Evolutionary conservation across 2,329 filamentous ascomycete genomes (phyloP), one percentile per base, ranked within the genome.

Genomic region (Diaporthe sp.): DNA sequence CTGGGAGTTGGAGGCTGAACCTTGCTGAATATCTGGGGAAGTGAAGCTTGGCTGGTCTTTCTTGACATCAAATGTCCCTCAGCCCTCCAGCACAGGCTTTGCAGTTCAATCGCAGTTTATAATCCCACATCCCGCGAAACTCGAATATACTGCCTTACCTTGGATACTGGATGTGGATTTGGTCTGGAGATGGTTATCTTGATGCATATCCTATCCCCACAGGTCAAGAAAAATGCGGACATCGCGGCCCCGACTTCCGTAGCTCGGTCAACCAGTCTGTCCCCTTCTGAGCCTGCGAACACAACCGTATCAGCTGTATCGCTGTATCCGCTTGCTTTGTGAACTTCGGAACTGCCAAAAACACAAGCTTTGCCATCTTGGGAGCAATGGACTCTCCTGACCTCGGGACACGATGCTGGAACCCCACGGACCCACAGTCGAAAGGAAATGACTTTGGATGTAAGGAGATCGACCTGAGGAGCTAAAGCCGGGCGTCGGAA

Each of bases 381-480:
- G 17, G 44, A 51, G 44, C 44, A 53, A 15, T 51, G 44, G 22
- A 46, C 62, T n/a, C 62, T 51, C 62, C 62, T 53, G 62, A 51
- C 62, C 46, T 68, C 62, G 62, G 62, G 28, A 53, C 28, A 53
- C 34, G 34, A 68, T 53, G 46, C 46, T 53, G 1, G 37, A 15
- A 39, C 46, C 34, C 65, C 65, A 42, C n/a, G 46, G 46, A 0
- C n/a, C 65, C 65, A 39, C 46, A 68, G 2, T 39, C 8, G 22
- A 68, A 68, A 68, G 65, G 65, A 68, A 68, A 68, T 68, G 65
- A 68, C 22, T 51, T 39, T 53, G 15, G 65, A 53, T 9, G 46
- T n/a, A 53, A 68, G 65, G 65, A 68, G 46, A 68, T 68, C 65
- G 65, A 68, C 65, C 65, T 68, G 65, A 68, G 46, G 34, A 53